Base-by-base conservation (phyloP, 768 basidiomycete genomes). In the Trametes cinnabarina region DNA sequence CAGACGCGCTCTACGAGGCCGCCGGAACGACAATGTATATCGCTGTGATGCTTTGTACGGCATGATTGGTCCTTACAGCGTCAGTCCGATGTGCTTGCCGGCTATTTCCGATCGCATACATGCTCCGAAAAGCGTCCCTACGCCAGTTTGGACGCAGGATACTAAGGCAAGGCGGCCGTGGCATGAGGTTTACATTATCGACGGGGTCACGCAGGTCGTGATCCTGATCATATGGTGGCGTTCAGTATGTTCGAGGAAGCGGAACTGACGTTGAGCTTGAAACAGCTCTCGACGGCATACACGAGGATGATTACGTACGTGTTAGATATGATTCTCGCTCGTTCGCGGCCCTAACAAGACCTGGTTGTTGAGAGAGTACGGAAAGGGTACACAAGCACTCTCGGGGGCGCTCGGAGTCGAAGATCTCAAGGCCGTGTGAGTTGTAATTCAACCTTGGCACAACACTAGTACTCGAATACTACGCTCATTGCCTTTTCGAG, bases 191-290 rank as follows among this genome's bases (percentile, higher is more conserved):
- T 55, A 26, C 54, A 55, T 30, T 41, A 55, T 40, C 47, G 37
- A 30, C 41, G 8, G 30, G 20, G 20, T 23, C 26, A 17, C 10
- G 20, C 6, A 11, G 19, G 54, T 39, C 54, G 54, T 47, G 7
- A 55, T 3, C 5, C 54, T 20, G 37, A 19, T 19, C 26, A 34
- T 23, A 39, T 3, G 25, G 30, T 26, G 37, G 54, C 46, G 46
- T 48, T 47, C 46, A 55, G 54, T 40, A 47, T 40, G 43, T 4
- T 47, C 34, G 37, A 47, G 39, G 46, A 55, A 26, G 37, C 54
- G 54, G 54, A 55, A 47, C 19, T 55, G 25, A 41, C 54, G 40
- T 40, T 6, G 30, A 11, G 35, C 28, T 40, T 47, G 46, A 55
- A 40, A 12, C n/a, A 10, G 6, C 6, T 40, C 11, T n/a, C 34